Percentiles rank a stretch among this genome's conserved stretches.
These are phyloP conservation scores for Phytophthora quininea DNA, from an alignment of 352 stramenopile species.

Conservation along the genomic window DNA sequence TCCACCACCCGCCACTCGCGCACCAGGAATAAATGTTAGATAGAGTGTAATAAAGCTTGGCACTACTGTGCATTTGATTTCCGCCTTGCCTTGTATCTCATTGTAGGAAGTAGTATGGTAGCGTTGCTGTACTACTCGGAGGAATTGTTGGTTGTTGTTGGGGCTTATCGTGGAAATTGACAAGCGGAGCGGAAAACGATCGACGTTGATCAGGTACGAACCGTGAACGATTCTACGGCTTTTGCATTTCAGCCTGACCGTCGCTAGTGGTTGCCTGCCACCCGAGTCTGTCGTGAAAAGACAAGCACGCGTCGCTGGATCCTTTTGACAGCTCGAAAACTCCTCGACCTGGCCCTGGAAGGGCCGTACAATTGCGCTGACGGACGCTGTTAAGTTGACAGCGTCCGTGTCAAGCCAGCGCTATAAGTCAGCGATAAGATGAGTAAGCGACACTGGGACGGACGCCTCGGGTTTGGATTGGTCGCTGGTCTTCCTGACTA, in stretches of 20 bases:
- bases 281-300: conserved; percentile 8
- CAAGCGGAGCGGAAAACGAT: no score
- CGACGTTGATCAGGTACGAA: no score
- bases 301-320: conserved; percentile 6
- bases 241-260: not conserved
- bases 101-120: no score
- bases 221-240: no score
- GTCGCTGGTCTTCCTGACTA: conserved; percentile 3
- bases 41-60: conserved; percentile 2
- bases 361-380: no score
- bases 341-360: no score
- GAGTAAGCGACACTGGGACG: conserved; percentile 11
- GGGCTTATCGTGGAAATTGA: no score
- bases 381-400: no score
- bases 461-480: conserved; percentile 1
- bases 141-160: no score
- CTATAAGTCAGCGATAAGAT: conserved; percentile 5
- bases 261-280: conserved; percentile 6
- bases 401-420: not conserved
- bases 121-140: no score
- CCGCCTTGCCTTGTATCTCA: no score
- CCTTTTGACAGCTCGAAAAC: conserved; percentile 1
- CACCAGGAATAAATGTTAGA: conserved; percentile 6
- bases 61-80: no score
- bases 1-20: conserved; percentile 42